Evolutionary conservation across 805 yeast genomes (phyloP).

Genomic region (Candida sonorensis): DNA sequence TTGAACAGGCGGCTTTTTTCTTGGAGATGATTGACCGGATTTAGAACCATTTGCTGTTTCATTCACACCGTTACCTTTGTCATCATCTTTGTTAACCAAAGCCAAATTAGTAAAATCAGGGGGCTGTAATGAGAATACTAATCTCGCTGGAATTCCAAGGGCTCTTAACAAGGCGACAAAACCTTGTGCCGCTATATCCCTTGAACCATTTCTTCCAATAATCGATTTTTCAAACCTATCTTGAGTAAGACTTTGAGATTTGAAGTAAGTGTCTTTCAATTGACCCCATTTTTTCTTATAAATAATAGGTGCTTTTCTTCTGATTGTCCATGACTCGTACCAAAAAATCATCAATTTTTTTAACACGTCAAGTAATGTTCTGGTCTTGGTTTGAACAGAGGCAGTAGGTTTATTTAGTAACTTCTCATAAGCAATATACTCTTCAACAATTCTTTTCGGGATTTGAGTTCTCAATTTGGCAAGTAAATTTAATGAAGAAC

Average conservation of each 20-base stretch:
- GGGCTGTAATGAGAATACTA: slow-evolving; percentile 82
- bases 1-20: slow-evolving; percentile 2
- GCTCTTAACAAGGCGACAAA: slow-evolving; percentile 72
- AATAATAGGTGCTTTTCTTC: slow-evolving; percentile 41
- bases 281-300: slow-evolving; percentile 45
- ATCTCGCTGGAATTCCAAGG: slow-evolving; percentile 61
- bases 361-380: slow-evolving; percentile 73
- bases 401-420: slow-evolving; percentile 12
- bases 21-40: no score
- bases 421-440: slow-evolving; percentile 31
- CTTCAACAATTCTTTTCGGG: slow-evolving; percentile 38
- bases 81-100: slow-evolving; percentile 10
- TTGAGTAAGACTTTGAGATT: slow-evolving; percentile 26
- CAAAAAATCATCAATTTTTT: slow-evolving; percentile 60
- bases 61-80: slow-evolving; percentile 3
- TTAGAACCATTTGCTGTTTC: no score
- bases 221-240: slow-evolving; percentile 39
- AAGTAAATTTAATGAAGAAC: slow-evolving; percentile 42
- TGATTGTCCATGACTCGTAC: slow-evolving; percentile 27
- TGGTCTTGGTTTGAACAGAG: slow-evolving; percentile 39
- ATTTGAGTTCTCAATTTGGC: slow-evolving; percentile 36
- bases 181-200: slow-evolving; percentile 82
- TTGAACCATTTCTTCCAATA: slow-evolving; percentile 50
- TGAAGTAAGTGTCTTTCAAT: slow-evolving; percentile 20
- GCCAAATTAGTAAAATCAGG: slow-evolving; percentile 63